A percentile compares a stretch with the other conserved stretches of the same genome.
Conservation (phyloP, 2,329 filamentous ascomycete genomes). For the Clarireedia paspali region DNA sequence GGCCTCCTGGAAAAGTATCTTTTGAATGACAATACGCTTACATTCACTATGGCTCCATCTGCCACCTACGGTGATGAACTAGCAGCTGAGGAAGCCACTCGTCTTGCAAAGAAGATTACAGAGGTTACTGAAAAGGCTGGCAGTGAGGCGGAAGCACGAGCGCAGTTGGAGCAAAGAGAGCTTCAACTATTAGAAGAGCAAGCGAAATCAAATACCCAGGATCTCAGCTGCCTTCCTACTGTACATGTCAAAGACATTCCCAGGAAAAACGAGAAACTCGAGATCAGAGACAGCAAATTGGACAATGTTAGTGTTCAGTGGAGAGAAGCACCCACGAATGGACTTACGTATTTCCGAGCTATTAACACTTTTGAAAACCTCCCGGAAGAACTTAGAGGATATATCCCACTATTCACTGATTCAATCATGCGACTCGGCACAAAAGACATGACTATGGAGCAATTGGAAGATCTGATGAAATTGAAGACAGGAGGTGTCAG, state of each 20-base stretch:
- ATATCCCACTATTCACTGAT: slow-evolving; percentile 87
- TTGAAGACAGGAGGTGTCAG: slow-evolving; percentile 89
- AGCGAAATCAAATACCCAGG: slow-evolving; percentile 74
- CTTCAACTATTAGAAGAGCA: slow-evolving; percentile 74
- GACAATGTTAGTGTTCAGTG: slow-evolving; percentile 70
- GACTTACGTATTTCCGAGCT: slow-evolving; percentile 90
- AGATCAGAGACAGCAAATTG: slow-evolving; percentile 56
- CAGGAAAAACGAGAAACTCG: slow-evolving; percentile 56
- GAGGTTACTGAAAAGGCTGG: slow-evolving; percentile 62
- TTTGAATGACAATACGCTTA: slow-evolving; percentile 76
- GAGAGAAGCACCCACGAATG: slow-evolving; percentile 90
- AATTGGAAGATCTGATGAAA: slow-evolving; percentile 93
- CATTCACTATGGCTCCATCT: slow-evolving; percentile 91
- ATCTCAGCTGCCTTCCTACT: slow-evolving; percentile 80
- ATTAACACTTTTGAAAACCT: slow-evolving; percentile 73
- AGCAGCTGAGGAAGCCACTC: slow-evolving; percentile 65
- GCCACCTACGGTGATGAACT: slow-evolving; percentile 66
- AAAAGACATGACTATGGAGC: slow-evolving; percentile 79
- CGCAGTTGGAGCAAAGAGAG: slow-evolving; percentile 69
- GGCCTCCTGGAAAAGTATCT: slow-evolving; percentile 82
- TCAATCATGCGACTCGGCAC: slow-evolving; percentile 91
- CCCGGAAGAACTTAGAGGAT: slow-evolving; percentile 73
- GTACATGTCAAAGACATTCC: slow-evolving; percentile 87
- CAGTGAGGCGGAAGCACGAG: slow-evolving; percentile 61
- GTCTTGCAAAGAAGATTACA: slow-evolving; percentile 67